These are phyloP conservation scores for Penicillium fuscoglaucum DNA, from an alignment of 2,329 filamentous ascomycete species.

Conservation along the genomic window DNA sequence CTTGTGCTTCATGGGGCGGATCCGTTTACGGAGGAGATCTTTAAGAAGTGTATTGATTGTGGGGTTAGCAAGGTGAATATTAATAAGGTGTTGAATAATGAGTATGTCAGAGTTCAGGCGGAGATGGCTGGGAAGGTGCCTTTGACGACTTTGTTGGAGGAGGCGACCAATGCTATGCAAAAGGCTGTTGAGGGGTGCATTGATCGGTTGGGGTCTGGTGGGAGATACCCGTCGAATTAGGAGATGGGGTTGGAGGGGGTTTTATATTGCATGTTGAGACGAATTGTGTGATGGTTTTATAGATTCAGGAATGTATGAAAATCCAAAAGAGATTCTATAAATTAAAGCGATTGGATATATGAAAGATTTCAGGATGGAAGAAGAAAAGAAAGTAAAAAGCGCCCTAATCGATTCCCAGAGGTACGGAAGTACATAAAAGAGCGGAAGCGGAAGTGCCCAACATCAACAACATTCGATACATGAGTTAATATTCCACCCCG, in stretches of 20 bases:
- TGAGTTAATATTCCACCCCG: neutral
- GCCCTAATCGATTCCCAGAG: conserved; percentile 7
- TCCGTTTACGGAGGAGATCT: conserved; percentile 56
- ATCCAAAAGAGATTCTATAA: neutral
- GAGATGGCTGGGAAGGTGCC: conserved; percentile 54
- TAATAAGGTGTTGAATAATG: conserved; percentile 59
- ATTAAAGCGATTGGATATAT: conserved; percentile 18
- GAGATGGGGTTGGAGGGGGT: neutral
- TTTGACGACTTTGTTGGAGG: conserved; percentile 56
- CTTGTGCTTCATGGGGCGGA: conserved; percentile 62
- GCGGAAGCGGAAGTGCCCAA: neutral
- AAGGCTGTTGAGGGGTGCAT: conserved; percentile 58
- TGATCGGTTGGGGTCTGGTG: conserved; percentile 49
- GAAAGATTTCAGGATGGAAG: conserved; percentile 6
- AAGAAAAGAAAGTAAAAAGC: conserved; percentile 3
- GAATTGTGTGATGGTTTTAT: neutral
- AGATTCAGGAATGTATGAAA: neutral
- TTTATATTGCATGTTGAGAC: neutral
- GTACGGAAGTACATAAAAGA: conserved; percentile 13
- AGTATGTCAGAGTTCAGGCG: conserved; percentile 50
- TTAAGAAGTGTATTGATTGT: conserved; percentile 55
- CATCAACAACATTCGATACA: neutral
- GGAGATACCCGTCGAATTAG: conserved; percentile 33
- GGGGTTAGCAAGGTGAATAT: conserved; percentile 61
- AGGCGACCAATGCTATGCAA: conserved; percentile 57